Conservation (phyloP, 106 monocot genomes). For the Allium cepa region DNA sequence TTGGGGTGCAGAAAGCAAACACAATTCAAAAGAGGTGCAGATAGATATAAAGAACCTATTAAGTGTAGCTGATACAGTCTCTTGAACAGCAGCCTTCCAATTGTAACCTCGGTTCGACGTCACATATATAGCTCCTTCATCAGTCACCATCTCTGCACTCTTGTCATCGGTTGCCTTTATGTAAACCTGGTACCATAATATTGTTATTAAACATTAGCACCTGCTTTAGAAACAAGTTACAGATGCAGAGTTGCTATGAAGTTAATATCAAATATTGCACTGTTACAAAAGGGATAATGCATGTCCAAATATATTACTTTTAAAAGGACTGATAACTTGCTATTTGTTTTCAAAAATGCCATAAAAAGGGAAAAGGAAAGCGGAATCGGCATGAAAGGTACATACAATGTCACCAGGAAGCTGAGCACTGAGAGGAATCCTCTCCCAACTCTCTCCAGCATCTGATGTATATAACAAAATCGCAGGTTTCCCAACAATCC, state of each 20-base stretch:
- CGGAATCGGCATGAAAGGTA: not conserved
- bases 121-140: constrained; percentile 94
- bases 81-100: constrained; percentile 99
- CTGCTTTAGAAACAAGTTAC: too few relatives aligned
- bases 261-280: too few relatives aligned
- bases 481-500: constrained; percentile 96
- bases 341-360: too few relatives aligned
- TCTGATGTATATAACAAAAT: constrained; percentile 86
- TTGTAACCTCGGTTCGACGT: constrained; percentile 92
- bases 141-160: constrained; percentile 98
- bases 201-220: not conserved
- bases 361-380: too few relatives aligned
- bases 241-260: too few relatives aligned
- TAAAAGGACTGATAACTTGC: too few relatives aligned
- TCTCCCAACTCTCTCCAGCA: constrained; percentile 91
- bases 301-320: too few relatives aligned
- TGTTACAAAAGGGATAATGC: too few relatives aligned
- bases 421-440: constrained; percentile 86
- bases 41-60: constrained; percentile 41
- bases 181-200: constrained; percentile 54
- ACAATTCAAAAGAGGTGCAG: not conserved
- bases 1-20: not conserved
- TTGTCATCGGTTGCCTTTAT: constrained; percentile 87
- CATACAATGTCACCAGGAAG: constrained; percentile 93
- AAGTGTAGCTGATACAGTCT: constrained; percentile 96